phyloP scores from a whole-genome alignment of 352 stramenopile genomes.

The Pseudoperonospora humuli region DNA sequence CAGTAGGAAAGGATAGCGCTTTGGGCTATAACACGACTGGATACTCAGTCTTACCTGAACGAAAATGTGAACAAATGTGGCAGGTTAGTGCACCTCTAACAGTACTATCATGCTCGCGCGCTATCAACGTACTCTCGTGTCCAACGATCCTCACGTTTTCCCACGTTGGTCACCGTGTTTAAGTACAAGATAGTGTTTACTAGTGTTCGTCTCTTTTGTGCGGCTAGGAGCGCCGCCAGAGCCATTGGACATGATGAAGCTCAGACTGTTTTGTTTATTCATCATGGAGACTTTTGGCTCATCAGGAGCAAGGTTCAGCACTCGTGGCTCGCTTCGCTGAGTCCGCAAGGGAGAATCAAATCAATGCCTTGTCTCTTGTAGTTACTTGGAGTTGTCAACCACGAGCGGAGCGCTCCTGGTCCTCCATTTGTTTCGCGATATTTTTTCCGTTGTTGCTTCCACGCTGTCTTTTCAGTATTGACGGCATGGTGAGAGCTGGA shows the following conservation, averaged over 20 bases:
- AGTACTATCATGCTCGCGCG: neutral
- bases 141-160: conserved; percentile 16
- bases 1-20: neutral
- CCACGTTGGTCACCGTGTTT: neutral
- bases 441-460: conserved; percentile 12
- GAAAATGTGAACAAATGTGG: neutral
- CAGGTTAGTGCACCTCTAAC: neutral
- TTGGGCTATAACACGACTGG: too few relatives aligned
- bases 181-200: neutral
- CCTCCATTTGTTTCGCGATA: conserved; percentile 12
- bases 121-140: conserved; percentile 13
- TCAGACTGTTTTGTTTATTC: conserved; percentile 12
- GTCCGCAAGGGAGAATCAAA: conserved; percentile 1
- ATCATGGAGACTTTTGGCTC: conserved; percentile 7
- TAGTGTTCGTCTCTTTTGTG: conserved; percentile 6
- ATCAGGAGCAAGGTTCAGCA: conserved; percentile 8
- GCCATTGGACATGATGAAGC: conserved; percentile 12
- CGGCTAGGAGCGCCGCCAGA: conserved; percentile 1
- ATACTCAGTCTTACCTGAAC: too few relatives aligned
- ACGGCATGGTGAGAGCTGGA: neutral
- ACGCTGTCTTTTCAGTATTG: conserved; percentile 6
- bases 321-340: conserved; percentile 7
- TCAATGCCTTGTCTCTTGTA: conserved; percentile 1
- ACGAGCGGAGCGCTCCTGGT: conserved; percentile 4
- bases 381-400: conserved; percentile 8